Base-by-base conservation (phyloP, 495 filamentous ascomycete genomes). In the Mytilinidion resinicola region DNA sequence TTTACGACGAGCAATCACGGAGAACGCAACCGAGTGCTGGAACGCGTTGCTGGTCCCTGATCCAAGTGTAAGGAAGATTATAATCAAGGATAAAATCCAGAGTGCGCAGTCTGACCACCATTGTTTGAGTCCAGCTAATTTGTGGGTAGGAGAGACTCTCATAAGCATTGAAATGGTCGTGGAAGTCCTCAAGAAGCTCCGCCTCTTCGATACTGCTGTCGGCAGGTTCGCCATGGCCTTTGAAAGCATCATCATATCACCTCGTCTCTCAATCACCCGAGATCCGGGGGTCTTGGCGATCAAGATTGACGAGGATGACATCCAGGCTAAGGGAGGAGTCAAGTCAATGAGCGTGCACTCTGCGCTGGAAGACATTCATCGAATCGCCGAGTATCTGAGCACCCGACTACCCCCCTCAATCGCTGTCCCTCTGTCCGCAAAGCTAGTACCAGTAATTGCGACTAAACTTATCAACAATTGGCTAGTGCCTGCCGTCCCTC, bases 401-500 rank as follows among this genome's bases (percentile, higher is more conserved):
- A 73, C 79, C 19, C 74, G 75, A 42, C 73, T 96, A 12, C 91
- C 93, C 4, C 51, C 72, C 15, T 76, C 82, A 10, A 75, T 95
- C 4, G 69, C 80, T 15, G 69, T 75, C 19, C 77, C 81, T 0
- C 71, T 96, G 9, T 86, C 87, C 0, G 75, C 79, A 9, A 76
- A 77, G 5, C 78, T 96, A 53, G 80, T 95, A 62, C 84, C 86
- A 0, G 74, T 72, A 56, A 69, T 95, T 14, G 77, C 83, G 6
- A 76, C 80, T 0, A 83, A 80, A 10, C 76, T 95, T 4, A 86
- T 88, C 48, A 76, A 79, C 9, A 75, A 74, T 3, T 95, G 90
- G 84, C 78, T 98, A 15, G 82, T 87, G 19, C 80, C 83, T 30
- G 78, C 82, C 0, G 84, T 98, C 15, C 92, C 93, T 3, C 72